A percentile compares a stretch with the other conserved stretches of the same genome.
phyloP scores from a whole-genome alignment of 2,329 filamentous ascomycete species.

The Microsporum canis region DNA sequence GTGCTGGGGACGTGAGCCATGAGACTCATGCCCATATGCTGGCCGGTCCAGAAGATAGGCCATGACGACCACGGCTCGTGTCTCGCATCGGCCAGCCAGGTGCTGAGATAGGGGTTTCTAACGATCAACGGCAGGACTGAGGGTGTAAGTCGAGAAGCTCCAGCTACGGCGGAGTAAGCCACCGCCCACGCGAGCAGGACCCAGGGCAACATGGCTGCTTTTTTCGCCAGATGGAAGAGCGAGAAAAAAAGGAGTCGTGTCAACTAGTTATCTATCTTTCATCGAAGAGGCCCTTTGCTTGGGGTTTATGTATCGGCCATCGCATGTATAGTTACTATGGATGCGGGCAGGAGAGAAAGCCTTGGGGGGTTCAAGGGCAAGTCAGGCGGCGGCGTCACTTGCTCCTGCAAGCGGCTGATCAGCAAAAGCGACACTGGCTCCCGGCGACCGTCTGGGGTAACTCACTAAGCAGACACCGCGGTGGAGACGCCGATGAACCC shows the following conservation, averaged over 20 bases:
- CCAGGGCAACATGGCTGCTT: constrained; percentile 7
- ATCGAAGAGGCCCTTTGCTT: background rate
- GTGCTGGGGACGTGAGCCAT: constrained; percentile 51
- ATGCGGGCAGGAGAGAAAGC: background rate
- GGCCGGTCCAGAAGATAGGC: constrained; percentile 76
- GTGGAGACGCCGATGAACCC: background rate
- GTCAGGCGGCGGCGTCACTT: constrained; percentile 1
- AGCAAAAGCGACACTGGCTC: background rate
- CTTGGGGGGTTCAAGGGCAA: background rate
- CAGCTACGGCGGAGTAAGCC: constrained; percentile 31
- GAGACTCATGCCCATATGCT: constrained; percentile 53
- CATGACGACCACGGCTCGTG: constrained; percentile 68
- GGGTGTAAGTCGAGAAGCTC: constrained; percentile 45
- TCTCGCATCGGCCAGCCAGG: constrained; percentile 62
- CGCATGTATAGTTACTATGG: background rate
- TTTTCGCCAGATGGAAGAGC: background rate
- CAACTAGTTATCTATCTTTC: background rate
- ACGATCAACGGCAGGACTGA: constrained; percentile 65
- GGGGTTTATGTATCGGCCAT: background rate
- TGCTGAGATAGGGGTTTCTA: constrained; percentile 63
- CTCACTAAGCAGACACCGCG: background rate
- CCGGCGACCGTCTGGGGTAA: background rate
- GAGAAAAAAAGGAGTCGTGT: background rate
- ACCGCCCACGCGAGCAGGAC: constrained; percentile 22
- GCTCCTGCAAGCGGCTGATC: constrained; percentile 2